Base-by-base conservation (phyloP, 306 rosid genomes). In the Cicer arietinum region DNA sequence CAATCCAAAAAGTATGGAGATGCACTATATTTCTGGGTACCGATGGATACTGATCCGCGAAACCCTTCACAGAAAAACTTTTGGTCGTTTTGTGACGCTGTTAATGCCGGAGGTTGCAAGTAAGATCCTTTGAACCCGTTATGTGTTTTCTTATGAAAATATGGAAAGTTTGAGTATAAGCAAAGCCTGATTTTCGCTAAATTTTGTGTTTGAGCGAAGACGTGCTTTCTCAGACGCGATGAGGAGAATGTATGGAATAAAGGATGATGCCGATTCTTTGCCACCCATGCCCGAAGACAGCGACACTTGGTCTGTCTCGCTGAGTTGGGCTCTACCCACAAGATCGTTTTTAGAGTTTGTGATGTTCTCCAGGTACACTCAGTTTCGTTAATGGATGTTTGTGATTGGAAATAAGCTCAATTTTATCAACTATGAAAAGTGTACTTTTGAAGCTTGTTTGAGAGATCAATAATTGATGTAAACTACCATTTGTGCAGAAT, bases 31-130 rank as follows among this genome's bases (percentile, higher is more conserved):
- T 95, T 95, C 80, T 95, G 99, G 99, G 97, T 73, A 37, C 89
- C 88, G 67, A 84, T 92, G 97, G 99, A 95, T 84, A 73, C 14
- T 52, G 98, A 89, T 89, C 81, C 69, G 7, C 83, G 88, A 72
- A 89, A 86, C 71, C 93, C 97, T 56, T 85, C 30, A 72, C 78
- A 79, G 83, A 88, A 83, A 46, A 92, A 95, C 76, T 95, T 95
- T 66, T 95, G 99, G 99, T 90, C 99, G 16, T 89, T 92, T 78
- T 95, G 99, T 41, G 90, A 95, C 80, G 87, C 89, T 69, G 68
- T 88, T 77, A 95, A 95, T 80, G 96, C 98, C 35, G 99, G 99
- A 84, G 89, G 93, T 79, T 95, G 99, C 99, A 90, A 79, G 99
- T 95, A 90, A 81, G 88, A 56, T 71, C 43, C 18, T 16, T 46